phyloP scores from a whole-genome alignment of 176 grass and related monocot genomes.

The Neostapfia colusana region DNA sequence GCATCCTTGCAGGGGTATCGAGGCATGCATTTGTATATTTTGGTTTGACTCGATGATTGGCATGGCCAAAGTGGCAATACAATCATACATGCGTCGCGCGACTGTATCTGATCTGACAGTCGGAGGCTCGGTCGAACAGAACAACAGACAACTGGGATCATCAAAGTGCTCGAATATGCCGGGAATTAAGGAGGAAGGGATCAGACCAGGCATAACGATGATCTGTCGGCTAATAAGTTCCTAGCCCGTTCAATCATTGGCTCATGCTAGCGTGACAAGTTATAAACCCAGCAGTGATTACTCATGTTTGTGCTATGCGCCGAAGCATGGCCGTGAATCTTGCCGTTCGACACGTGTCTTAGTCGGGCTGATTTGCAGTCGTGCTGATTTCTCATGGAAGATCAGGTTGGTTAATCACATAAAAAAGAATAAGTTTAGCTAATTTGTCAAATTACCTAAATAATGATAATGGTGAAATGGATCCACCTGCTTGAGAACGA shows the following conservation, averaged over 20 bases:
- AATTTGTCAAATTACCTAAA: slow-evolving; percentile 19
- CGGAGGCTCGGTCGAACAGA: background rate
- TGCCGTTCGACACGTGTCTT: background rate
- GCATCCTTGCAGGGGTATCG: background rate
- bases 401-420: slow-evolving; percentile 14
- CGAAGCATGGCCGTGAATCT: background rate
- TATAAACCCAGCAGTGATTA: background rate
- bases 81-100: background rate
- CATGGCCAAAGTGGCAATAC: background rate
- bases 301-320: background rate
- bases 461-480: background rate
- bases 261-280: background rate
- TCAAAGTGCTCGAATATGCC: background rate
- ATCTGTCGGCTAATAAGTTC: background rate
- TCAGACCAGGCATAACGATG: background rate
- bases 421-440: background rate
- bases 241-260: slow-evolving; percentile 1
- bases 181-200: background rate
- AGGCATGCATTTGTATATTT: background rate
- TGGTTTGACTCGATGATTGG: background rate
- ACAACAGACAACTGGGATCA: background rate
- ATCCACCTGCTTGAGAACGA: slow-evolving; percentile 36
- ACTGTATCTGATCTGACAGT: background rate
- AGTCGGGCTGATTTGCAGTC: background rate
- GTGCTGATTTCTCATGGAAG: background rate